Base-by-base conservation (phyloP, 1,284 basidiomycete genomes). In the Mycosarcoma maydis region DNA sequence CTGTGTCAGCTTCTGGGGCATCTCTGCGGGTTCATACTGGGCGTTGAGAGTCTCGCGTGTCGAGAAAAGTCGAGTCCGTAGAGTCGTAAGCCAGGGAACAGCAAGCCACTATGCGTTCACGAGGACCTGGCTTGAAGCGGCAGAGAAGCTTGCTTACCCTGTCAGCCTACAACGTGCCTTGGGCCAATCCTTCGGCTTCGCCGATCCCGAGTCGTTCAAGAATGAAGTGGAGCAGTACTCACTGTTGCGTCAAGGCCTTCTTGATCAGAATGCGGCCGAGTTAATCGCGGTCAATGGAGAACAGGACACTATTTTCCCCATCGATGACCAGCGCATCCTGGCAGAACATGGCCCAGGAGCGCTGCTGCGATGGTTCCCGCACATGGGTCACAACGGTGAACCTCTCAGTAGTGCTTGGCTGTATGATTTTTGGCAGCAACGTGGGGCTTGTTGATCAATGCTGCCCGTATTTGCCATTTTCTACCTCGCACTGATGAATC, bases 21-120 rank as follows among this genome's bases (percentile, higher is more conserved):
- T 61, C 22, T 67, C 62, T 14, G 55, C 55, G 6, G 69, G 69
- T 26, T 62, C 58, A 3, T 72, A 72, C 46, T 72, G 55, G 57
- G 54, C 64, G 3, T 22, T 72, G 38, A 51, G 51, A 3, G 53
- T 42, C 29, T 67, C 69, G 10, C 53, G 62, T 3, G 46, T 42
- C 17, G 64, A 62, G 36, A 40, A 32, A 16, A 19, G 33, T 17
- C 38, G 69, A 17, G 24, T 72, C 3, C 32, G 37, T 23, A 27
- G 44, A 13, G 69, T 55, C 6, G 40, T 72, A 11, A 62, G 58
- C 45, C 69, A 72, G 33, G 64, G 69, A 4, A 62, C 69, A 3
- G 60, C 61, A 1, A 65, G 61, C 36, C 68, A 71, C 44, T 71
- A 66, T 43, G 47, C 68, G 4, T 71, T 71, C 36, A 60, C 57